Evolutionary conservation across 2,329 filamentous ascomycete species (phyloP).

Genomic region (Pseudocercospora fuligena): DNA sequence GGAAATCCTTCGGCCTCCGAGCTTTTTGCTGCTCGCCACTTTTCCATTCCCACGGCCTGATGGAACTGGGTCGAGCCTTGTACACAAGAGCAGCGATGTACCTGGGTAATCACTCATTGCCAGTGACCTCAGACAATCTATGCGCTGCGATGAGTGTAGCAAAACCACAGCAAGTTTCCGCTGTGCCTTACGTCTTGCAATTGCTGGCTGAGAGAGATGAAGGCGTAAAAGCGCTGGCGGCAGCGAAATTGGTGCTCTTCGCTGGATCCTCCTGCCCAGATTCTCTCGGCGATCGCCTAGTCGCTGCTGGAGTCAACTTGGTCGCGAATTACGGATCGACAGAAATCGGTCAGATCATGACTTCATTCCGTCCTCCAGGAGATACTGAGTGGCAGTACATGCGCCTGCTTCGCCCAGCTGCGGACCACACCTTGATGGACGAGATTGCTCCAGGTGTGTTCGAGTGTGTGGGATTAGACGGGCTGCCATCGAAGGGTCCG

Average conservation of each 20-base stretch:
- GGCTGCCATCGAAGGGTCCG: constrained; percentile 42
- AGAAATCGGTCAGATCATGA: constrained; percentile 67
- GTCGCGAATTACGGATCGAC: constrained; percentile 53
- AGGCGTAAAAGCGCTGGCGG: constrained; percentile 46
- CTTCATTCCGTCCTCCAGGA: constrained; percentile 57
- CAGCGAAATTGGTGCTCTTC: constrained; percentile 39
- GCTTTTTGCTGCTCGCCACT: constrained; percentile 62
- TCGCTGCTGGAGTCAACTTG: constrained; percentile 40
- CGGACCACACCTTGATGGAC: constrained; percentile 39
- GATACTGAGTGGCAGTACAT: constrained; percentile 67
- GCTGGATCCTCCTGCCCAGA: constrained; percentile 43
- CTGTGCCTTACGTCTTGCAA: constrained; percentile 68
- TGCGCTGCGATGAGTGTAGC: constrained; percentile 36
- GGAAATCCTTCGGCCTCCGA: constrained; percentile 52
- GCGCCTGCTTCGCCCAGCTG: constrained; percentile 41
- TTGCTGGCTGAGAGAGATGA: constrained; percentile 63
- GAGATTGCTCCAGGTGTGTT: constrained; percentile 47
- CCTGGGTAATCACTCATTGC: constrained; percentile 61
- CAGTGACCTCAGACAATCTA: constrained; percentile 53
- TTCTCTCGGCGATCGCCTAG: constrained; percentile 41
- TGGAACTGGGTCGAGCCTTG: constrained; percentile 59
- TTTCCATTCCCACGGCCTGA: constrained; percentile 65
- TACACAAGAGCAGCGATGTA: constrained; percentile 56
- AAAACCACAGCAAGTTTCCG: constrained; percentile 58
- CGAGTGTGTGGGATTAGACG: constrained; percentile 48